Evolutionary conservation across 495 filamentous ascomycete genomes (phyloP).

Genomic region (Endocarpon pusillum): DNA sequence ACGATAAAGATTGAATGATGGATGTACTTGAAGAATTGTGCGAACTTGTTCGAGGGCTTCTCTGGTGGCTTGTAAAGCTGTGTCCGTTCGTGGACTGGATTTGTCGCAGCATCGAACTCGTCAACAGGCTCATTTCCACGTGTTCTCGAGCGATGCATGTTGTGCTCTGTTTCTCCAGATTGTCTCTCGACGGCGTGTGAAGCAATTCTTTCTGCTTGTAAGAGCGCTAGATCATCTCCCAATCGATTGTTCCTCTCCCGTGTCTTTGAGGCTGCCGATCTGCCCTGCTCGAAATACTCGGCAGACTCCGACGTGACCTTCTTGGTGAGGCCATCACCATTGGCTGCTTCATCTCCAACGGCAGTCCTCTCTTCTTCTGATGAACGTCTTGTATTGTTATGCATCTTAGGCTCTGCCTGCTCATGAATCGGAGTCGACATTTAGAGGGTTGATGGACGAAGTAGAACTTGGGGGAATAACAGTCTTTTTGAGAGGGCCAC

Average conservation of each 20-base stretch:
- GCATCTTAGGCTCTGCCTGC: slow-evolving; percentile 18
- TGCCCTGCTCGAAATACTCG: slow-evolving; percentile 11
- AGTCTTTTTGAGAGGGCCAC: too few species aligned
- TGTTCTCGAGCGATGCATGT: slow-evolving; percentile 29
- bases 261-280: slow-evolving; percentile 32
- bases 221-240: slow-evolving; percentile 69
- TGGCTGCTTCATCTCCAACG: slow-evolving; percentile 8
- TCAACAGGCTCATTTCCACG: slow-evolving; percentile 46
- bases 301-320: slow-evolving; percentile 18
- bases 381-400: slow-evolving; percentile 7
- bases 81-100: slow-evolving; percentile 54
- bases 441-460: neutral
- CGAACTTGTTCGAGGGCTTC: slow-evolving; percentile 43
- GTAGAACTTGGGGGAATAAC: neutral
- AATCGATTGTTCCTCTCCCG: slow-evolving; percentile 55
- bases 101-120: slow-evolving; percentile 65
- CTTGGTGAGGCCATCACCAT: slow-evolving; percentile 16
- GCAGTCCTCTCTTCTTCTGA: slow-evolving; percentile 16
- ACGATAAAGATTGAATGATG: slow-evolving; percentile 62
- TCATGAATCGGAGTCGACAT: slow-evolving; percentile 41
- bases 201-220: slow-evolving; percentile 65
- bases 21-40: slow-evolving; percentile 45
- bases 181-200: slow-evolving; percentile 36
- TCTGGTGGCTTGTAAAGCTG: slow-evolving; percentile 51
- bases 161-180: slow-evolving; percentile 18